Percentiles rank a stretch among this genome's conserved stretches.
Evolutionary conservation across 2,329 filamentous ascomycete species (phyloP).

Genomic region (Aquanectria penicillioides): DNA sequence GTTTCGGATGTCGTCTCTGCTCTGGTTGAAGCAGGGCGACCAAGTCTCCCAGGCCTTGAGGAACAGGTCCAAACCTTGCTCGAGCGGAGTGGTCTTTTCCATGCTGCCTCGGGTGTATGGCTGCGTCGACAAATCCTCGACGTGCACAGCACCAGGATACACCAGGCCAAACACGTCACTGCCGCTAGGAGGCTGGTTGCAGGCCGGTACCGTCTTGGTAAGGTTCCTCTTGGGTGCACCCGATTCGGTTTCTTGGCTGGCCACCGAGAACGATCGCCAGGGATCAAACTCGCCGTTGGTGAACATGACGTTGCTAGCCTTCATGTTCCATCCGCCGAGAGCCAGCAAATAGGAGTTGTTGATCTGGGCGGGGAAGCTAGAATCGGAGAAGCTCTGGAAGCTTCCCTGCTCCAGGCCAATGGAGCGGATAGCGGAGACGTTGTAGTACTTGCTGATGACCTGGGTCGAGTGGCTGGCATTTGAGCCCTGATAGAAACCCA

Average conservation of each 20-base stretch:
- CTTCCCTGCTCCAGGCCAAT: neutral
- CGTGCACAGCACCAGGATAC: constrained; percentile 26
- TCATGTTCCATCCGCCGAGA: constrained; percentile 42
- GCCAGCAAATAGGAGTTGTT: constrained; percentile 52
- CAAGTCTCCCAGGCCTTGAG: constrained; percentile 27
- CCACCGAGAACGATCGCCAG: constrained; percentile 35
- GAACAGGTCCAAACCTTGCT: constrained; percentile 29
- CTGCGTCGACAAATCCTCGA: constrained; percentile 16
- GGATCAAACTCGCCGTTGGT: constrained; percentile 45
- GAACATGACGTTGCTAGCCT: constrained; percentile 40
- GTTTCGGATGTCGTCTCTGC: constrained; percentile 25
- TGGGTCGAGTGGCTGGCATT: constrained; percentile 17
- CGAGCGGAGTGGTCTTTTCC: constrained; percentile 6
- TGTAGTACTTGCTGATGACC: constrained; percentile 22
- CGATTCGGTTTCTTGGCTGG: constrained; percentile 18
- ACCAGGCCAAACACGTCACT: constrained; percentile 26
- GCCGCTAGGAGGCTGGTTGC: constrained; percentile 11
- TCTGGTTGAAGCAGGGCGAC: constrained; percentile 32
- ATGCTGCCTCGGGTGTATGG: neutral
- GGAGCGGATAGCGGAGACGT: constrained; percentile 14
- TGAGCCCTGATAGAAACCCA: constrained; percentile 28
- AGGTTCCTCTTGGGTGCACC: constrained; percentile 9
- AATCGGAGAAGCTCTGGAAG: neutral
- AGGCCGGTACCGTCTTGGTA: constrained; percentile 15
- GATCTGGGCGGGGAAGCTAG: constrained; percentile 11